Base-by-base conservation (phyloP, 345 rosid genomes). In the Eucalyptus caleyi region DNA sequence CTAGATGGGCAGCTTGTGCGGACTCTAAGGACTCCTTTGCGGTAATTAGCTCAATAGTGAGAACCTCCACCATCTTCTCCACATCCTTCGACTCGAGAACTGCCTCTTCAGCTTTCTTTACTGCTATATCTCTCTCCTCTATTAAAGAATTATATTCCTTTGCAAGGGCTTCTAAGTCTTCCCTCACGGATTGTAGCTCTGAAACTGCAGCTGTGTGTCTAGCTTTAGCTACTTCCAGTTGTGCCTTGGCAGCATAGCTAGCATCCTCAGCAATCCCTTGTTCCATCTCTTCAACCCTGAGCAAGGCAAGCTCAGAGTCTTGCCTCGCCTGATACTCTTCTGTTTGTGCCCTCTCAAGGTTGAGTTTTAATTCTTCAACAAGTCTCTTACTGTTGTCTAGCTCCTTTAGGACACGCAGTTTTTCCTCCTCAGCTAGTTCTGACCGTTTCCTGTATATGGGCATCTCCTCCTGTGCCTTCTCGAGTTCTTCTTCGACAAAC, bases 251-350 rank as follows among this genome's bases (percentile, higher is more conserved):
- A 60, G 99, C 99, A 90, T 96, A 97, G 89, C 99, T 97, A 82
- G 91, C 95, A 86, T 97, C 99, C 88, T 95, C 97, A 51, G 96
- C 97, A 81, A 97, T 95, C 51, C 99, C 99, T 89, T 97, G 97
- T 91, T 97, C 96, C 95, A 97, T 93, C 91, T 97, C 99, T 91
- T 96, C 97, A 88, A 95, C 97, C 91, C 99, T 95, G 72, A 97
- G 94, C 93, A 93, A 95, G 30, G 96, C 98, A 51, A 97, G 97
- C 88, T 96, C 98, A 6, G 98, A 97, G 91, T 97, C 99, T 83
- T 97, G 99, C 87, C 95, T 97, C 34, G 99, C 99, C 87, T 97
- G 99, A 65, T 92, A 94, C 91, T 97, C 99, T 91, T 97, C 99
- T 4, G 96, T 97, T 89, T 92, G 96, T 34, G 99, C 99, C 93